phyloP scores from a whole-genome alignment of 495 filamentous ascomycete species.

The Daldinia childiae region DNA sequence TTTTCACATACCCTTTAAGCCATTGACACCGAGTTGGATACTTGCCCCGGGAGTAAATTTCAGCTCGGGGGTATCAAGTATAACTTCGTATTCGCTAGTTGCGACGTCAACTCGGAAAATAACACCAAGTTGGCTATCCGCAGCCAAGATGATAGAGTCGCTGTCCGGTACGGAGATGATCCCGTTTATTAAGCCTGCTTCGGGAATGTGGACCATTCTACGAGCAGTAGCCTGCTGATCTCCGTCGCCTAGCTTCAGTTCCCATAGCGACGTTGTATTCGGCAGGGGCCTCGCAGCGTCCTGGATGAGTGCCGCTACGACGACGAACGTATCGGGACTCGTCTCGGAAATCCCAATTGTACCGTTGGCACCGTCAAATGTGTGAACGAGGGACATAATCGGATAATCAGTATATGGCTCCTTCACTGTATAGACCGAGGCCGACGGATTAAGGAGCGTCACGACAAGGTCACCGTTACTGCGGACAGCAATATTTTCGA shows the following conservation, averaged over 20 bases:
- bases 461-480: conserved; percentile 50
- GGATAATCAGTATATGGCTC: conserved; percentile 27
- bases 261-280: conserved; percentile 19
- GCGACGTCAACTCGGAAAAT: conserved; percentile 50
- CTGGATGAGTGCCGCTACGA: conserved; percentile 37
- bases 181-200: conserved; percentile 46
- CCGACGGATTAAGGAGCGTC: conserved; percentile 33
- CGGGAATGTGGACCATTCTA: conserved; percentile 18
- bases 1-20: conserved; percentile 31
- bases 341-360: conserved; percentile 48
- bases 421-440: conserved; percentile 24
- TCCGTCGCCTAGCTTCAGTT: conserved; percentile 5
- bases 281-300: conserved; percentile 3
- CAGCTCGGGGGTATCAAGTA: conserved; percentile 42
- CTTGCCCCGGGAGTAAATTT: neutral
- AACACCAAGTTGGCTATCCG: conserved; percentile 46
- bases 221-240: neutral
- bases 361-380: conserved; percentile 30
- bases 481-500: conserved; percentile 55
- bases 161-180: conserved; percentile 42
- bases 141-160: conserved; percentile 44
- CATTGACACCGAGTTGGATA: conserved; percentile 48
- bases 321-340: conserved; percentile 44
- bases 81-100: conserved; percentile 44
- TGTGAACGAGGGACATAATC: conserved; percentile 30